Conservation (phyloP, 257 asterid species). For the Solanum sitiens region DNA sequence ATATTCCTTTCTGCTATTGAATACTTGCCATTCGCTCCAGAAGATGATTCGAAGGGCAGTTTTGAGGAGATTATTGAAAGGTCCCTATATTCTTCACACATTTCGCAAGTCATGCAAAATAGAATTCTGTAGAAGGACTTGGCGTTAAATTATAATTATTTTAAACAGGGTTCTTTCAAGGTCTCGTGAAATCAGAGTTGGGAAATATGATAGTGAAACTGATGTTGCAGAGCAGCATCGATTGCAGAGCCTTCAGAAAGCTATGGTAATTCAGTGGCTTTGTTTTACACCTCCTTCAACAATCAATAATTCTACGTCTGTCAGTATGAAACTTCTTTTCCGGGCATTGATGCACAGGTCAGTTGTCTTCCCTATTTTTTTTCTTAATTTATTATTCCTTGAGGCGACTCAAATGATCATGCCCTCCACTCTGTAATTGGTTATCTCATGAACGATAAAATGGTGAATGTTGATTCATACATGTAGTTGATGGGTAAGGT, state of each 20-base stretch:
- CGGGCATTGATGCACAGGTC: conserved; percentile 91
- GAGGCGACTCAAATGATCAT: not conserved
- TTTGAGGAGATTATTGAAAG: conserved; percentile 92
- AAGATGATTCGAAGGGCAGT: conserved; percentile 69
- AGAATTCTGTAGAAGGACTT: not conserved
- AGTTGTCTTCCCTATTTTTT: not conserved
- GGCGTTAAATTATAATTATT: not conserved
- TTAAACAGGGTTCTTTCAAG: conserved; percentile 62
- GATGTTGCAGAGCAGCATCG: conserved; percentile 90
- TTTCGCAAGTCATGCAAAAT: not conserved
- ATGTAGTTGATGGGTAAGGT: not conserved
- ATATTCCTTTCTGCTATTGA: conserved; percentile 83
- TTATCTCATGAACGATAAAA: not conserved
- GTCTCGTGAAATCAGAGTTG: conserved; percentile 59
- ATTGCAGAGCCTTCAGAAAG: conserved; percentile 81
- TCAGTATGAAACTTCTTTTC: conserved; percentile 60
- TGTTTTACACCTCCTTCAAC: conserved; percentile 99
- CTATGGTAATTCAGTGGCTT: conserved; percentile 96
- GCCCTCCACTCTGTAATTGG: not conserved
- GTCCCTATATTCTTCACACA: conserved; percentile 27
- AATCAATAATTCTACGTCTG: conserved; percentile 55
- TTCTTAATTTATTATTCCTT: not conserved
- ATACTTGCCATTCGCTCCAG: conserved; percentile 71
- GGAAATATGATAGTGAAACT: conserved; percentile 40
- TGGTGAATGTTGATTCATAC: not conserved